Conservation (phyloP, 2,329 filamentous ascomycete genomes). For the Colletotrichum cuscutae region DNA sequence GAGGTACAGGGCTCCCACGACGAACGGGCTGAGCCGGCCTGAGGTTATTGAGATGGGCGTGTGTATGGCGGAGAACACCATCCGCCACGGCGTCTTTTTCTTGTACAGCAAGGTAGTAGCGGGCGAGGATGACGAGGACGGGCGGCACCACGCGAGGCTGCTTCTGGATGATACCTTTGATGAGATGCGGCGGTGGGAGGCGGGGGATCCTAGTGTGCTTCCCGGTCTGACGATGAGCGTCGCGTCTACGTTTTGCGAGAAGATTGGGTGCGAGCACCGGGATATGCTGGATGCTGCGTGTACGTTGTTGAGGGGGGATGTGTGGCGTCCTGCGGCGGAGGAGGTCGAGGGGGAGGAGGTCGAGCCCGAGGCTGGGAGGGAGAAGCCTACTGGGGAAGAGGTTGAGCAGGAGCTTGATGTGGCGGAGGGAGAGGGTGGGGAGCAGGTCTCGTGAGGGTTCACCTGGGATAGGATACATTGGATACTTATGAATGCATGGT, state of each 20-base stretch:
- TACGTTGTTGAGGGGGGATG: conserved; percentile 17
- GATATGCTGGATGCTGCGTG: conserved; percentile 23
- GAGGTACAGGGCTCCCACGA: conserved; percentile 11
- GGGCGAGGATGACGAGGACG: conserved; percentile 3
- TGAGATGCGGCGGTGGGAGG: conserved; percentile 34
- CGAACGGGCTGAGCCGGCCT: not conserved
- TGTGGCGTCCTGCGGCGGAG: conserved; percentile 12
- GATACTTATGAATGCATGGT: conserved; percentile 11
- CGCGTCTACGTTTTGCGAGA: conserved; percentile 5
- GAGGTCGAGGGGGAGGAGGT: not conserved
- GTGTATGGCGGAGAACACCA: conserved; percentile 31
- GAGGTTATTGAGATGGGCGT: conserved; percentile 32
- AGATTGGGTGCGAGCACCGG: conserved; percentile 18
- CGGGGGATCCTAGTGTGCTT: conserved; percentile 26
- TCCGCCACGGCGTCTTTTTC: conserved; percentile 34
- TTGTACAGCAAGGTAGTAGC: conserved; percentile 16
- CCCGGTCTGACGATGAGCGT: conserved; percentile 34
- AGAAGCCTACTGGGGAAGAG: conserved; percentile 2
- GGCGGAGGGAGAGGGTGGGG: not conserved
- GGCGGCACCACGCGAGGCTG: conserved; percentile 20
- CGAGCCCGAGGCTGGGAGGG: not conserved
- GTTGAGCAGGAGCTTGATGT: not conserved
- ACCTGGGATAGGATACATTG: not conserved
- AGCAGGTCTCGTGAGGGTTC: not conserved
- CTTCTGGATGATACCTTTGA: conserved; percentile 29